Percentiles rank a stretch among this genome's conserved stretches.
Evolutionary conservation across 768 basidiomycete species (phyloP).

Genomic region (Cubamyces sp.): DNA sequence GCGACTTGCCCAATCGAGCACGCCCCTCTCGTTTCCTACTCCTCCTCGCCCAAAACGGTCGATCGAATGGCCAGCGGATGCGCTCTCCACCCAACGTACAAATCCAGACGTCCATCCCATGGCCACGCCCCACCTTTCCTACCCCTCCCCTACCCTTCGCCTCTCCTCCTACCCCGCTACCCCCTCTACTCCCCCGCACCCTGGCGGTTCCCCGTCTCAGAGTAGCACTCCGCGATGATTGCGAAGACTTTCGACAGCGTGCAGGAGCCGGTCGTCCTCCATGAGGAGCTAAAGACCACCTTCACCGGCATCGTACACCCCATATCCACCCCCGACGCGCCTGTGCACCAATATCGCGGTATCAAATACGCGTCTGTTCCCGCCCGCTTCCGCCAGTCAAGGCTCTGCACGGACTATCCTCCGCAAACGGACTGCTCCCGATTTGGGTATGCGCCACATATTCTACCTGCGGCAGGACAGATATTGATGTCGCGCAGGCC

Average conservation of each 20-base stretch:
- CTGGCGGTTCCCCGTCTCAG: slow-evolving; percentile 4
- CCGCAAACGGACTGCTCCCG: slow-evolving; percentile 62
- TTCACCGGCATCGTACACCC: slow-evolving; percentile 69
- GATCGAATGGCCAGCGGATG: slow-evolving; percentile 23
- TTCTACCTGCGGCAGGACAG: neutral
- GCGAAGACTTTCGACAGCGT: slow-evolving; percentile 26
- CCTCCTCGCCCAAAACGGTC: slow-evolving; percentile 22
- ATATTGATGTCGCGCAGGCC: slow-evolving; percentile 48
- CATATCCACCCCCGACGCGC: slow-evolving; percentile 55
- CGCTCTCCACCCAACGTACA: slow-evolving; percentile 20
- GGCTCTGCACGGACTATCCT: slow-evolving; percentile 60
- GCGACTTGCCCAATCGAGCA: slow-evolving; percentile 22
- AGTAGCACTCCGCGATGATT: slow-evolving; percentile 26
- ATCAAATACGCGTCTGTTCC: slow-evolving; percentile 79
- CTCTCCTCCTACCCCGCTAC: slow-evolving; percentile 1
- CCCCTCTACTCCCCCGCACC: slow-evolving; percentile 3
- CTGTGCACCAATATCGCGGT: slow-evolving; percentile 74
- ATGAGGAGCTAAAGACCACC: slow-evolving; percentile 59
- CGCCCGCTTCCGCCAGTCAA: slow-evolving; percentile 76
- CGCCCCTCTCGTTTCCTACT: slow-evolving; percentile 14
- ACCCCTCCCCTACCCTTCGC: neutral
- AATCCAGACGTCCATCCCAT: slow-evolving; percentile 15
- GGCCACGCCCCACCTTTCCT: slow-evolving; percentile 12
- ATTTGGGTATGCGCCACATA: slow-evolving; percentile 57
- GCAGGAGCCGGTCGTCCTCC: slow-evolving; percentile 46